Percentiles rank a stretch among this genome's conserved stretches.
These are phyloP conservation scores for Penicillium vulpinum DNA, from an alignment of 2,329 filamentous ascomycete genomes.

Conservation along the genomic window DNA sequence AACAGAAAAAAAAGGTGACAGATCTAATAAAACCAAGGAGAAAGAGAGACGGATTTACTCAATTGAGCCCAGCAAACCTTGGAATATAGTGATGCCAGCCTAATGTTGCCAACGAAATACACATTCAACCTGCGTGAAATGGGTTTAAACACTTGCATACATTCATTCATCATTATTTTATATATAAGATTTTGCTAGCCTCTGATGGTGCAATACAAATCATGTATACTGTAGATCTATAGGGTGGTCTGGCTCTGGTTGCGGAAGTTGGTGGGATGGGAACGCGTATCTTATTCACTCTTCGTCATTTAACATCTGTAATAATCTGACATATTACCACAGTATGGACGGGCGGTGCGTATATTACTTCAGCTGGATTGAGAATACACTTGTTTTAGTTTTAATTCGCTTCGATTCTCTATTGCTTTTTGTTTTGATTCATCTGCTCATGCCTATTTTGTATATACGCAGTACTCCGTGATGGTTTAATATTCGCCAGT, in stretches of 20 bases:
- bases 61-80: neutral
- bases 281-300: neutral
- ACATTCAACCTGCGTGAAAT: neutral
- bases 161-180: neutral
- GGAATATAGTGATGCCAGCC: too few species aligned
- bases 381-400: neutral
- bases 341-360: neutral
- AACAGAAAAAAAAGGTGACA: neutral
- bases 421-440: neutral
- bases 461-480: neutral
- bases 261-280: neutral
- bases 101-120: too few species aligned
- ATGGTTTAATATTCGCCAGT: neutral
- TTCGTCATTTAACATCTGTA: neutral
- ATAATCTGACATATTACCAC: neutral
- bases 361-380: neutral
- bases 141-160: too few species aligned
- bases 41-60: neutral
- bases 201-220: neutral
- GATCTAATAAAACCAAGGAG: neutral
- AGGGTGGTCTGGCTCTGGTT: neutral
- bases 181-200: neutral
- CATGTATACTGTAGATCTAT: neutral
- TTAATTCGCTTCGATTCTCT: too few species aligned
- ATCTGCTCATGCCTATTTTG: neutral